These are phyloP conservation scores for Suillus plorans DNA, from an alignment of 768 basidiomycete species.

Conservation along the genomic window DNA sequence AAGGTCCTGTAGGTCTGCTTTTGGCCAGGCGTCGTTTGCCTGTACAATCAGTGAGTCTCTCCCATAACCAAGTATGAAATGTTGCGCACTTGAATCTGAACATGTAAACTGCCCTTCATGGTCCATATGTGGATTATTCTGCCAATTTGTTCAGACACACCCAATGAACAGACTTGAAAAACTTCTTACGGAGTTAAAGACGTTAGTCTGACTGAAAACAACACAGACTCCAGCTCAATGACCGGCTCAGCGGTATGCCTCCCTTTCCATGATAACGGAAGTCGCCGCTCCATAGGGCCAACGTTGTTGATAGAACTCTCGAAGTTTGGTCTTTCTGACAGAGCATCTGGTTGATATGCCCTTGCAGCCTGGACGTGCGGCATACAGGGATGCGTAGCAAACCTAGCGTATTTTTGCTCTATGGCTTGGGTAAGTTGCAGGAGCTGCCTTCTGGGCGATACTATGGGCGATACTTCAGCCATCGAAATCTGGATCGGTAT, in stretches of 20 bases:
- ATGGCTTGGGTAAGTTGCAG: not conserved
- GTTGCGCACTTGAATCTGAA: not conserved
- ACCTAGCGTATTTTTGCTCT: not conserved
- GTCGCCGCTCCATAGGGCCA: constrained; percentile 1
- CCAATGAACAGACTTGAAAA: not conserved
- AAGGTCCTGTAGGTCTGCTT: not conserved
- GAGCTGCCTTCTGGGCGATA: not conserved
- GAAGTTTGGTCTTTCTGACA: not conserved
- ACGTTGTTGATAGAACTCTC: constrained; percentile 2
- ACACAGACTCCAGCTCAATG: not conserved
- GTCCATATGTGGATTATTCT: constrained; percentile 5
- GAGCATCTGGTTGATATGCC: not conserved
- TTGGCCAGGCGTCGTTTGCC: constrained; percentile 2
- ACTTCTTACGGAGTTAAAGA: not conserved
- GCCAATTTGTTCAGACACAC: not conserved
- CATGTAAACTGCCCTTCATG: not conserved
- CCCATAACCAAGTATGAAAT: too few relatives aligned
- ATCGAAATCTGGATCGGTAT: not conserved
- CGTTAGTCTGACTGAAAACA: not conserved
- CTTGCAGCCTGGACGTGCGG: constrained; percentile 4
- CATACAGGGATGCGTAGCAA: not conserved
- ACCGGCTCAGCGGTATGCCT: too few relatives aligned
- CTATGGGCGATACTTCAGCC: not conserved
- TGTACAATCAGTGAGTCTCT: not conserved
- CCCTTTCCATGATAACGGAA: not conserved